Conservation (phyloP, 106 monocot species). For the Ottelia alismoides region DNA sequence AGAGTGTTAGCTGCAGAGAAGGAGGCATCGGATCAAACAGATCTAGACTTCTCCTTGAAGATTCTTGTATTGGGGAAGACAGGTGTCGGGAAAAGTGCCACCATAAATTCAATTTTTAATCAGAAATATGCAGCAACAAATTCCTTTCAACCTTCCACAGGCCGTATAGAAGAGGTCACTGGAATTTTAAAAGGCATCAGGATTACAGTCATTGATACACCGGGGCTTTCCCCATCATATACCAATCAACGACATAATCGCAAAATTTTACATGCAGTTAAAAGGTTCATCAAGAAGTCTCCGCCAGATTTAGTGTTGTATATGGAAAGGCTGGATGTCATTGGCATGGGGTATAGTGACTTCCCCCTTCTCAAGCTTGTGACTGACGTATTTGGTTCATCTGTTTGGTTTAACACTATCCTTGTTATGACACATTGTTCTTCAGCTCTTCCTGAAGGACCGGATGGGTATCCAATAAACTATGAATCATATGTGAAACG, state of each 20-base stretch:
- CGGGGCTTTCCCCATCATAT: constrained; percentile 50
- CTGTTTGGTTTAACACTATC: constrained; percentile 84
- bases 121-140: constrained; percentile 30
- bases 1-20: constrained; percentile 40
- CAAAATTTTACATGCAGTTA: constrained; percentile 45
- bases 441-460: constrained; percentile 46
- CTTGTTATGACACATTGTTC: constrained; percentile 80
- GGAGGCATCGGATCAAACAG: constrained; percentile 29
- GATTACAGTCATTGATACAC: constrained; percentile 76
- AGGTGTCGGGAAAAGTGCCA: constrained; percentile 91
- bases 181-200: constrained; percentile 63
- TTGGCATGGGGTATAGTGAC: constrained; percentile 27
- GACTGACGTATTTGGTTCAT: constrained; percentile 66
- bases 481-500: constrained; percentile 37
- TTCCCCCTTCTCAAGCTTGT: constrained; percentile 64
- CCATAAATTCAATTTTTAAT: constrained; percentile 84
- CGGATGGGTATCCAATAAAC: constrained; percentile 38
- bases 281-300: constrained; percentile 51
- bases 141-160: constrained; percentile 63
- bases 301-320: constrained; percentile 79
- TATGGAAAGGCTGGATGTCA: constrained; percentile 62
- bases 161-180: constrained; percentile 48
- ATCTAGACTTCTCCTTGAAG: constrained; percentile 51
- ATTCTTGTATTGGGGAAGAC: constrained; percentile 86
- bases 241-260: constrained; percentile 39